phyloP scores from a whole-genome alignment of 208 protist species.

The Trypanosoma lewisi region DNA sequence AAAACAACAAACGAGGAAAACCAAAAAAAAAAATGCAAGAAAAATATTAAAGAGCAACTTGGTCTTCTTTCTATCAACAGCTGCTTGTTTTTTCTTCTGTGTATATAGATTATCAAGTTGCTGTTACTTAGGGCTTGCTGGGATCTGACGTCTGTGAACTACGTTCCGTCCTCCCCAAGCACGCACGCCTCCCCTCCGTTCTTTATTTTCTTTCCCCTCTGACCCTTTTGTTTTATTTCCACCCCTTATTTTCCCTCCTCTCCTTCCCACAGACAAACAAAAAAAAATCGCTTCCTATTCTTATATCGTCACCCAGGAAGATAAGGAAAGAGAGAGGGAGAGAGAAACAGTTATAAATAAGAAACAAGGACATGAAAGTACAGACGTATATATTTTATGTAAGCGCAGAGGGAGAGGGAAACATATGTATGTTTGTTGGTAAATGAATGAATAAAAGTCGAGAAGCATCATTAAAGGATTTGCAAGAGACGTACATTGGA shows the following conservation, averaged over 20 bases:
- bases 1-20: too few relatives aligned
- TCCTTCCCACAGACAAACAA: neutral
- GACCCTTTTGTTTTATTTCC: neutral
- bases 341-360: constrained; percentile 14
- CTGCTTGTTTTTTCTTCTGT: too few relatives aligned
- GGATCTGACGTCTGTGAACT: too few relatives aligned
- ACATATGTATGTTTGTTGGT: neutral
- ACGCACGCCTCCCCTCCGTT: neutral
- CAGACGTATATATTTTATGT: neutral
- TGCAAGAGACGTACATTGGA: too few relatives aligned
- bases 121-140: too few relatives aligned
- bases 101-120: too few relatives aligned
- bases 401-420: neutral
- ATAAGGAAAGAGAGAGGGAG: constrained; percentile 8
- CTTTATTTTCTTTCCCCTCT: constrained; percentile 1
- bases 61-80: too few relatives aligned
- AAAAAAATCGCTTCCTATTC: neutral
- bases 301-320: constrained; percentile 4
- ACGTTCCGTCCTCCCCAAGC: too few relatives aligned
- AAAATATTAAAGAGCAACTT: too few relatives aligned
- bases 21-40: too few relatives aligned
- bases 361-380: neutral
- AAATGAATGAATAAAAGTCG: too few relatives aligned
- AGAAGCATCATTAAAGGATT: too few relatives aligned
- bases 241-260: neutral